Conservation (phyloP, 768 basidiomycete genomes). For the Tremella mesenterica region DNA sequence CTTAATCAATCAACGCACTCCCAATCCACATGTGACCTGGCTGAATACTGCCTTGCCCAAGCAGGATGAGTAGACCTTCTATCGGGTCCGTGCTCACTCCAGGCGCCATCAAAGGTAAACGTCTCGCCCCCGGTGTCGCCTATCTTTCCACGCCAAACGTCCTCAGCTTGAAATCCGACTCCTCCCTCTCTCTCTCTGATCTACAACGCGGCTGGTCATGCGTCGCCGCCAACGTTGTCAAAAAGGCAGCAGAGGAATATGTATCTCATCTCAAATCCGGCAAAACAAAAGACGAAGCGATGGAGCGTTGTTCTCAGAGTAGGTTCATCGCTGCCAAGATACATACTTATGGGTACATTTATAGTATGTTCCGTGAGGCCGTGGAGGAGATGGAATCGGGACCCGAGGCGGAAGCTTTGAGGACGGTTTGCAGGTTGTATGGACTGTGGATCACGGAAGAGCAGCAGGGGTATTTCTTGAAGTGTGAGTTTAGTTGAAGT, state of each 20-base stretch:
- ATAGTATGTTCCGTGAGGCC: conserved; percentile 43
- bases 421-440: conserved; percentile 44
- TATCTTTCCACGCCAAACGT: conserved; percentile 44
- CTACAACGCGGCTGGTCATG: conserved; percentile 46
- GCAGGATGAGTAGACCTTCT: too few species aligned
- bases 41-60: too few species aligned
- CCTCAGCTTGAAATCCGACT: conserved; percentile 37
- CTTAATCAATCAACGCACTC: too few species aligned
- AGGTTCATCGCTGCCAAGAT: conserved; percentile 48
- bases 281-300: conserved; percentile 45
- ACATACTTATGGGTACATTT: conserved; percentile 45
- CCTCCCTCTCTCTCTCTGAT: conserved; percentile 40
- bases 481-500: conserved; percentile 31
- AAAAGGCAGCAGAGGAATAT: conserved; percentile 46
- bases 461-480: conserved; percentile 47
- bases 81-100: too few species aligned
- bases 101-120: conserved; percentile 45
- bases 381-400: conserved; percentile 40
- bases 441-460: conserved; percentile 48
- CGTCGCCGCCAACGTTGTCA: conserved; percentile 46
- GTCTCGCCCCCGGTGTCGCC: conserved; percentile 45
- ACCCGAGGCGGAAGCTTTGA: conserved; percentile 41
- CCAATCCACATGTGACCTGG: too few species aligned
- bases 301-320: conserved; percentile 46
- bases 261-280: conserved; percentile 39